A percentile compares a stretch with the other conserved stretches of the same genome.
These are phyloP conservation scores for Diaporthe amygdali DNA, from an alignment of 2,329 filamentous ascomycete genomes.

Conservation along the genomic window DNA sequence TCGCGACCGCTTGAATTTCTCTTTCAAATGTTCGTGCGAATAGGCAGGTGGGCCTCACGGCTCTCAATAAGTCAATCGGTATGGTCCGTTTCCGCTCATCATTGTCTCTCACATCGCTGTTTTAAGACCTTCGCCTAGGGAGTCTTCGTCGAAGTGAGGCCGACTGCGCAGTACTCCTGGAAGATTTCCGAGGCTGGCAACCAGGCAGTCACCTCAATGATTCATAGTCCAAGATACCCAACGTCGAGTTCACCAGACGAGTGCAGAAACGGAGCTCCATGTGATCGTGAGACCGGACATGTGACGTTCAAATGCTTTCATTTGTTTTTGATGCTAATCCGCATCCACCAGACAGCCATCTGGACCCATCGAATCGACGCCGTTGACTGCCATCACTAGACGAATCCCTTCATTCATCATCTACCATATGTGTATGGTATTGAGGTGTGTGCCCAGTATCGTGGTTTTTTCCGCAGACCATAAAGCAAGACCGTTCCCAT, in stretches of 20 bases:
- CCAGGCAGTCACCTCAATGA: neutral
- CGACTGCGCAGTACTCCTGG: neutral
- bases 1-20: no score
- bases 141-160: no score
- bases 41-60: no score
- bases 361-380: slow-evolving; percentile 26
- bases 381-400: slow-evolving; percentile 21
- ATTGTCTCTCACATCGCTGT: neutral
- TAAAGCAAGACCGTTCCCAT: slow-evolving; percentile 31
- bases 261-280: neutral
- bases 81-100: neutral
- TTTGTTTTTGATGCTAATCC: slow-evolving; percentile 28
- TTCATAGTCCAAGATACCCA: neutral
- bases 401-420: slow-evolving; percentile 25
- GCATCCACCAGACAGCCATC: slow-evolving; percentile 26
- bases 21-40: no score
- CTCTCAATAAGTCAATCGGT: neutral
- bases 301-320: slow-evolving; percentile 25
- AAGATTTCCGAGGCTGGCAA: no score
- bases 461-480: slow-evolving; percentile 27
- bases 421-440: slow-evolving; percentile 22
- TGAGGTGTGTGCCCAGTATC: slow-evolving; percentile 24
- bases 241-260: neutral
- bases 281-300: neutral
- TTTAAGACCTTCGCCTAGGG: neutral